These are phyloP conservation scores for Neoscytalidium dimidiatum DNA, from an alignment of 2,329 filamentous ascomycete species.

Conservation along the genomic window DNA sequence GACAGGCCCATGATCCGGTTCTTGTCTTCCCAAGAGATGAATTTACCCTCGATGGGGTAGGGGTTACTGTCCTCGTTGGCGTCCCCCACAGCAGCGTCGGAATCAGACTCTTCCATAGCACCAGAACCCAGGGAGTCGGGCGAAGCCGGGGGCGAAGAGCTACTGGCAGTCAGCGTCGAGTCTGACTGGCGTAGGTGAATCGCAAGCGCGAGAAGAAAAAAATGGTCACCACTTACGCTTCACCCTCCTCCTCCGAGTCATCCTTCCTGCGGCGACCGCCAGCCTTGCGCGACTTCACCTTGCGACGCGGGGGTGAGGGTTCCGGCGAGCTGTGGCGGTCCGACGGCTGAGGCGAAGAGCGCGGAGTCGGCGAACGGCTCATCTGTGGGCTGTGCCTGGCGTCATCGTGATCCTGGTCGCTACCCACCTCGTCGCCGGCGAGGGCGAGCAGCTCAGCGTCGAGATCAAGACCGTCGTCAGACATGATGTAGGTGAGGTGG, in stretches of 20 bases:
- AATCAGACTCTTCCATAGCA: constrained; percentile 81
- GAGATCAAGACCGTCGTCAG: constrained; percentile 60
- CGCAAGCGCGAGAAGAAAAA: neutral
- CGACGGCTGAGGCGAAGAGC: constrained; percentile 34
- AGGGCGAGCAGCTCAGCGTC: constrained; percentile 93
- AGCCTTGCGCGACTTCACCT: constrained; percentile 53
- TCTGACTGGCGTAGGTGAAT: neutral
- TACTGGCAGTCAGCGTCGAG: constrained; percentile 35
- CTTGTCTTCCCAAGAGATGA: constrained; percentile 58
- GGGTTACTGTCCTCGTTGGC: constrained; percentile 61
- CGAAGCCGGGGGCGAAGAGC: constrained; percentile 68
- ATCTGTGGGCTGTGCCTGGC: constrained; percentile 51
- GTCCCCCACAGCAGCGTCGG: constrained; percentile 49
- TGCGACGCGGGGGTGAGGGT: constrained; percentile 53
- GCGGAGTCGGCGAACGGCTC: constrained; percentile 57
- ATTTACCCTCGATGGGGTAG: constrained; percentile 87
- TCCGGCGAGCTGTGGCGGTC: constrained; percentile 27
- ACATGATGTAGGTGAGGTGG: constrained; percentile 57
- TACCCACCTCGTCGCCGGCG: constrained; percentile 63
- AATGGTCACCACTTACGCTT: constrained; percentile 65
- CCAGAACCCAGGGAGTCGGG: constrained; percentile 77
- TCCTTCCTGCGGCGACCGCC: constrained; percentile 33
- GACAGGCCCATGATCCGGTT: constrained; percentile 77
- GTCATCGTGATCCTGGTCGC: constrained; percentile 56
- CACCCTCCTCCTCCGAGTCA: constrained; percentile 68